Evolutionary conservation across 768 basidiomycete species (phyloP).

Genomic region (Mrakia blollopis): DNA sequence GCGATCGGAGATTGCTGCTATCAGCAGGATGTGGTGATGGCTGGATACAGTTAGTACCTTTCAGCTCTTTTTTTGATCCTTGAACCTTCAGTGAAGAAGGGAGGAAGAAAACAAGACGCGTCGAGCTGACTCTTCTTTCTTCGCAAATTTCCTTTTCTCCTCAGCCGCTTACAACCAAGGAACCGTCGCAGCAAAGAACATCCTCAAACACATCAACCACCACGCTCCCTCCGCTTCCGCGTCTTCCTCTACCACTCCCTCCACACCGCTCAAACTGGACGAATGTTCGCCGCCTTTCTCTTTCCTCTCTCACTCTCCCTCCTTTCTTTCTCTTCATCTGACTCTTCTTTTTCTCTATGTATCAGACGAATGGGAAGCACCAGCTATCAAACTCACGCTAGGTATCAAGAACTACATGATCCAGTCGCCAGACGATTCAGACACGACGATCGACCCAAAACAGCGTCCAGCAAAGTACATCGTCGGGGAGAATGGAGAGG

Average conservation of each 20-base stretch:
- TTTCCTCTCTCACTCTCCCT: background rate
- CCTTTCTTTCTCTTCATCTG: background rate
- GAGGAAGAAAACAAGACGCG: background rate
- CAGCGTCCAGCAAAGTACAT: background rate
- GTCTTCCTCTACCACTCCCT: background rate
- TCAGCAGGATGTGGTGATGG: constrained; percentile 42
- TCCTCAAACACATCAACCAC: constrained; percentile 36
- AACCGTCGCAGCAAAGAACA: constrained; percentile 43
- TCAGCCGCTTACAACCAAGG: constrained; percentile 42
- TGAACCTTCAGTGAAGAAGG: too few relatives aligned
- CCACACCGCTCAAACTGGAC: constrained; percentile 6
- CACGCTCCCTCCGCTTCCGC: background rate
- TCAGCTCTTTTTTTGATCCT: background rate
- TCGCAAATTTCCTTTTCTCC: background rate
- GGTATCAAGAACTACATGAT: constrained; percentile 24
- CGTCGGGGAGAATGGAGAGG: constrained; percentile 13
- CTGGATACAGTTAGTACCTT: constrained; percentile 40
- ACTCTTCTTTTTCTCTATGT: background rate
- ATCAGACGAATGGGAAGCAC: constrained; percentile 16
- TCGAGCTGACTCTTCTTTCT: background rate
- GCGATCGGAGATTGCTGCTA: constrained; percentile 45
- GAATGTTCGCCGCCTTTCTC: constrained; percentile 6
- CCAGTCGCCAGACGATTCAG: background rate
- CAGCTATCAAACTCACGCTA: constrained; percentile 33
- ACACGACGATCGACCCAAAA: background rate